Percentiles rank a stretch among this genome's conserved stretches.
phyloP scores from a whole-genome alignment of 163 green algal genomes.

The Scenedesmus sp. region DNA sequence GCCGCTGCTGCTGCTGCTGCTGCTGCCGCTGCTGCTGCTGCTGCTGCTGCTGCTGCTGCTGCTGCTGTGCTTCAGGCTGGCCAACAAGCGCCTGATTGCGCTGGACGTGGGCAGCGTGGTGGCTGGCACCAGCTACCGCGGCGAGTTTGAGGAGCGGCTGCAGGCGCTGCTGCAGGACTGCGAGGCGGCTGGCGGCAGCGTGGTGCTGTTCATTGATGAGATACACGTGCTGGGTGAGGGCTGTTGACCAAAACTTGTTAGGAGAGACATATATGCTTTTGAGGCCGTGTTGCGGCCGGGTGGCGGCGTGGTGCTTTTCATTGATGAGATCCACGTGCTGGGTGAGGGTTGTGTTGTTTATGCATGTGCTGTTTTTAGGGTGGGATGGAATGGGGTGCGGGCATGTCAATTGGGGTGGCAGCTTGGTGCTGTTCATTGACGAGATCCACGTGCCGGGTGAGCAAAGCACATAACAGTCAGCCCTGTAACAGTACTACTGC shows the following conservation, averaged over 20 bases:
- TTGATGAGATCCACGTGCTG: background rate
- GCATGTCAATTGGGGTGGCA: too few species aligned
- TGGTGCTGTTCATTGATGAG: conserved; percentile 98
- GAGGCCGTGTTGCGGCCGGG: background rate
- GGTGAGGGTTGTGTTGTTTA: background rate
- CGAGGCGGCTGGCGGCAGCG: conserved; percentile 69
- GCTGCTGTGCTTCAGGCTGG: conserved; percentile 48
- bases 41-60: background rate
- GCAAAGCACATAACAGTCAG: background rate
- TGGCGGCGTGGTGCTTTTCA: background rate
- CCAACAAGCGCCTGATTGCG: conserved; percentile 73
- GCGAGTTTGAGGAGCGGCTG: conserved; percentile 94
- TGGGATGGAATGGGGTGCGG: too few species aligned
- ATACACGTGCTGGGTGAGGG: conserved; percentile 74
- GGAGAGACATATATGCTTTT: background rate
- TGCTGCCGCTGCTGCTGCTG: background rate
- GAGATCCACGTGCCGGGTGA: conserved; percentile 81
- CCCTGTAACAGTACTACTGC: too few species aligned
- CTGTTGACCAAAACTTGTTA: background rate
- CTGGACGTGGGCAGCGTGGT: conserved; percentile 94
- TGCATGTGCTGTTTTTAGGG: background rate
- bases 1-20: background rate
- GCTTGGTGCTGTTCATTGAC: conserved; percentile 76
- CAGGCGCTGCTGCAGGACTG: conserved; percentile 95
- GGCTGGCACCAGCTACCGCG: conserved; percentile 88